Evolutionary conservation across 140 eudicot species (phyloP), one percentile per base, ranked within the genome.

Genomic region (Oenanthe javanica): DNA sequence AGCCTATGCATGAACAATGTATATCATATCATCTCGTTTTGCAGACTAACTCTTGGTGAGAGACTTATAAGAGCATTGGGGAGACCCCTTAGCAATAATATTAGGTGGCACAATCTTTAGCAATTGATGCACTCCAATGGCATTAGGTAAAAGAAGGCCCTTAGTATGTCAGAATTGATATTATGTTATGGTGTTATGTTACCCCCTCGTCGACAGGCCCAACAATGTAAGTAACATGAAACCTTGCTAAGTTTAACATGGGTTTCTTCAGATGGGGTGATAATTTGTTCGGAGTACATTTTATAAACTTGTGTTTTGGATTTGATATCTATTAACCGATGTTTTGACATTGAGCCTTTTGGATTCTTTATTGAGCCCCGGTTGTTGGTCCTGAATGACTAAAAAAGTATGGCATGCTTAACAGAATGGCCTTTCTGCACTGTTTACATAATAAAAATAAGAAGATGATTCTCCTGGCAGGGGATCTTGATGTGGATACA

Each of bases 401-500:
- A 82, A 92, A 92, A 80, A 91, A 84, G 80, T 95, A 92, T 84
- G 83, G 91, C 43, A 79, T 89, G 78, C 82, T 83, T 90, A 92
- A 95, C 88, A 45, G 89, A 92, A 84, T 97, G 96, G 16, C 96
- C 93, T 47, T 95, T 89, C 84, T 87, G 87, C 50, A 89, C 91
- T 79, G 91, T 92, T 13, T 91, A 91, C 92, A 88, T 92, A 92
- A n/a, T n/a, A n/a, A 38, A 91, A 86, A 76, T 92, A 84, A 80
- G 97, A 92, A 77, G 93, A 91, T 67, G 93, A 91, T 83, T 86
- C 87, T 73, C 99, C 99, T 11, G 97, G 96, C 80, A 92, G 80
- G 92, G 97, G 57, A 90, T 92, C 76, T 82, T 95, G 85, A 83
- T 97, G 79, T 95, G 97, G 97, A 90, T 92, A 64, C 92, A 86